Evolutionary conservation across 2,329 filamentous ascomycete genomes (phyloP).

Genomic region (Chrysoporthe cubensis): DNA sequence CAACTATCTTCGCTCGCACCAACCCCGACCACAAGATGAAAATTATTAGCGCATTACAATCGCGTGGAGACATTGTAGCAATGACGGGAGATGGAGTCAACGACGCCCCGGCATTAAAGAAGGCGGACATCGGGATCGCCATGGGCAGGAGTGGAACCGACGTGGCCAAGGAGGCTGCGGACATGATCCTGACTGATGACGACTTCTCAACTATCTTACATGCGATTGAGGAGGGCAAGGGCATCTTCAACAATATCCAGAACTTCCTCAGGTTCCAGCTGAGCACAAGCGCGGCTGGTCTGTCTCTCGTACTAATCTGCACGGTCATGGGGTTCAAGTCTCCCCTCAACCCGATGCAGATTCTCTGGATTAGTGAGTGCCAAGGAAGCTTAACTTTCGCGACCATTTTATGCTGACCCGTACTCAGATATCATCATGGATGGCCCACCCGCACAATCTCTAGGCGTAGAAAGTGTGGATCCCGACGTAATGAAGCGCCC

Average conservation of each 20-base stretch:
- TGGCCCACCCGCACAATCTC: slow-evolving; percentile 92
- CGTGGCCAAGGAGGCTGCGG: slow-evolving; percentile 79
- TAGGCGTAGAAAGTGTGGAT: slow-evolving; percentile 94
- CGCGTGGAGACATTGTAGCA: slow-evolving; percentile 92
- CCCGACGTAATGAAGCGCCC: slow-evolving; percentile 91
- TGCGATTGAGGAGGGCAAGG: slow-evolving; percentile 98
- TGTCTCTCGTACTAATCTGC: slow-evolving; percentile 89
- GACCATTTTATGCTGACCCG: slow-evolving; percentile 16
- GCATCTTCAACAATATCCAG: slow-evolving; percentile 99
- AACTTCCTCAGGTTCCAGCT: slow-evolving; percentile 99
- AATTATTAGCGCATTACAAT: slow-evolving; percentile 89
- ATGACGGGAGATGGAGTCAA: slow-evolving; percentile 99
- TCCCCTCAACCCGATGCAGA: slow-evolving; percentile 98
- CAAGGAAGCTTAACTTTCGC: not conserved
- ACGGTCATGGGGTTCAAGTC: slow-evolving; percentile 93
- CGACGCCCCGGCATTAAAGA: slow-evolving; percentile 73
- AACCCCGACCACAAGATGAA: slow-evolving; percentile 98
- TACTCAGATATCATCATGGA: slow-evolving; percentile 96
- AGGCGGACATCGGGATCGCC: slow-evolving; percentile 75
- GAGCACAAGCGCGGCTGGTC: slow-evolving; percentile 91
- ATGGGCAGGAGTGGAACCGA: slow-evolving; percentile 74
- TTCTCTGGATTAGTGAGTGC: slow-evolving; percentile 94
- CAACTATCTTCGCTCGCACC: slow-evolving; percentile 93
- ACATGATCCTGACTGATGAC: slow-evolving; percentile 88
- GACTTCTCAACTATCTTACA: slow-evolving; percentile 90